Percentiles rank a stretch among this genome's conserved stretches.
Evolutionary conservation across 164 flowering plant species (phyloP).

Genomic region (Vitis amurensis): DNA sequence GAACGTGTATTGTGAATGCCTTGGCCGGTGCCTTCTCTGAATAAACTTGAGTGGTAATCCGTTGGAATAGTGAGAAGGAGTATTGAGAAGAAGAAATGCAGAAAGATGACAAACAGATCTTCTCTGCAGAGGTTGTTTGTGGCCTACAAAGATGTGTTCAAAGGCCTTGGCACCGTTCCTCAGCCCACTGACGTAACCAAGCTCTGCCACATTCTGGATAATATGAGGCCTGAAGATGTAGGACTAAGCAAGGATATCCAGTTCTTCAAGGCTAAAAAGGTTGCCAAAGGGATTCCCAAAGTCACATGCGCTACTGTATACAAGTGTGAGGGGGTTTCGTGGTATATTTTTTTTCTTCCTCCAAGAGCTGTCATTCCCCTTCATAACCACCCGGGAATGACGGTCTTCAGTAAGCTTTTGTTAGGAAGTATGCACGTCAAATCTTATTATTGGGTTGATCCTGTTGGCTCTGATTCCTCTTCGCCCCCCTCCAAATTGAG

Average conservation of each 20-base stretch:
- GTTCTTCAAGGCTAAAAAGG: conserved; percentile 42
- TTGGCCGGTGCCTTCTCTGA: too few species aligned
- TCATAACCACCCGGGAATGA: conserved; percentile 94
- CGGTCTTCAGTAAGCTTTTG: conserved; percentile 85
- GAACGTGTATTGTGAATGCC: too few species aligned
- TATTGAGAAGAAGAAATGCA: conserved; percentile 31
- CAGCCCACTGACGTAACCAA: conserved; percentile 41
- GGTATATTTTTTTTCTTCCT: conserved; percentile 65
- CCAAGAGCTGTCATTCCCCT: conserved; percentile 73
- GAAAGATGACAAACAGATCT: conserved; percentile 2
- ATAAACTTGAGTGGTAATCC: too few species aligned
- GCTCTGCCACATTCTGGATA: conserved; percentile 53
- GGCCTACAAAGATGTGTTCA: conserved; percentile 48
- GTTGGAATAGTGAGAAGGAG: conserved; percentile 6
- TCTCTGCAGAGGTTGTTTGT: conserved; percentile 49
- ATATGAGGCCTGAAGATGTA: conserved; percentile 73
- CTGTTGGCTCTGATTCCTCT: conserved; percentile 11
- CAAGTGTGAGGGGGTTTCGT: conserved; percentile 59
- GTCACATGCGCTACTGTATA: conserved; percentile 64
- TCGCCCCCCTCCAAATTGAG: conserved; percentile 29
- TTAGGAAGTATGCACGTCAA: conserved; percentile 81
- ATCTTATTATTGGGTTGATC: conserved; percentile 76
- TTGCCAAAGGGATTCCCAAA: conserved; percentile 34
- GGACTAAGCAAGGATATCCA: conserved; percentile 54
- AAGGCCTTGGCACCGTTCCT: conserved; percentile 72